Conservation (phyloP, 2,329 filamentous ascomycete genomes). For the Stemphylium vesicarium region DNA sequence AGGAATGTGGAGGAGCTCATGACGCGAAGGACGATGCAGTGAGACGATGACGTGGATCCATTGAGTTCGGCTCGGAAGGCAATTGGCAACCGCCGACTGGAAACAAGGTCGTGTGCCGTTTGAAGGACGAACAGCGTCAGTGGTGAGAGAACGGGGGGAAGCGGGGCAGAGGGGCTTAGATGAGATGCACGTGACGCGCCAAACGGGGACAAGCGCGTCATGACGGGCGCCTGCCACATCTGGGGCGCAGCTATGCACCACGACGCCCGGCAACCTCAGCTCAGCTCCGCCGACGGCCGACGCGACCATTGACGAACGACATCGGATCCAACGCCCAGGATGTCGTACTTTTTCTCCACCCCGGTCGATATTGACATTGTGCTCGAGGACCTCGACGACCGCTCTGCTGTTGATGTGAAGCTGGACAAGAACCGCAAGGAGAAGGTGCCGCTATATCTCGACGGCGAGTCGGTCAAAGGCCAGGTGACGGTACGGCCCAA, state of each 20-base stretch:
- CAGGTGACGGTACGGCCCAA: constrained; percentile 94
- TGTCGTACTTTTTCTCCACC: constrained; percentile 95
- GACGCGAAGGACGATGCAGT: constrained; percentile 8
- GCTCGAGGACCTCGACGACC: constrained; percentile 91
- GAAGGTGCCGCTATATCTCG: constrained; percentile 95
- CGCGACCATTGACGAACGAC: constrained; percentile 14
- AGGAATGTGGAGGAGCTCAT: constrained; percentile 4
- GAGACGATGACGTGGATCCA: constrained; percentile 24
- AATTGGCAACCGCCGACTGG: background rate
- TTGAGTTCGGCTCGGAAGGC: background rate
- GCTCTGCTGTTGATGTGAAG: constrained; percentile 95
- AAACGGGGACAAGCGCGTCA: constrained; percentile 14
- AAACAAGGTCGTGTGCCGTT: constrained; percentile 7
- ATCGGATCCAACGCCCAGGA: constrained; percentile 49
- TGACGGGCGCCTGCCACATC: constrained; percentile 23
- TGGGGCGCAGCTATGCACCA: constrained; percentile 18
- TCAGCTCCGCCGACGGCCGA: constrained; percentile 26
- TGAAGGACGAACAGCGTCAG: constrained; percentile 2
- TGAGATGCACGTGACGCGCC: constrained; percentile 15
- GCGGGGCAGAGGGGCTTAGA: constrained; percentile 4
- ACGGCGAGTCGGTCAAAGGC: constrained; percentile 97
- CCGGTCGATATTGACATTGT: constrained; percentile 99
- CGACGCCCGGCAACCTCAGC: constrained; percentile 14
- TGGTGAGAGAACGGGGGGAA: constrained; percentile 8
- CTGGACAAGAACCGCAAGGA: constrained; percentile 97